Conservation (phyloP, 306 rosid genomes). For the Corylus avellana region DNA sequence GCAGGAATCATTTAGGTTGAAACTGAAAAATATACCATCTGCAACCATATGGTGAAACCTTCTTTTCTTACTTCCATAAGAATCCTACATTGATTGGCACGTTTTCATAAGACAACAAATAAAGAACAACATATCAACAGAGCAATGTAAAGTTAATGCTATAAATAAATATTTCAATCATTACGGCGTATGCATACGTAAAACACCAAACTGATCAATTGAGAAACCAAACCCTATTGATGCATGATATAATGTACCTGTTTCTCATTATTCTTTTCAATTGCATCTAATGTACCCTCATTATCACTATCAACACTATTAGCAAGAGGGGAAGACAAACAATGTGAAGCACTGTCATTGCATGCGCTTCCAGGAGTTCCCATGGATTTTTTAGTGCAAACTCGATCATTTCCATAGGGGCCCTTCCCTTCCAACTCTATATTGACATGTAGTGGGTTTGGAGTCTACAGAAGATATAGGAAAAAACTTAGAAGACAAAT, state of each 20-base stretch:
- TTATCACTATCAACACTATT: slow-evolving; percentile 80
- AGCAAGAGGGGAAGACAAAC: background rate
- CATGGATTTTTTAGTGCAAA: too few relatives aligned
- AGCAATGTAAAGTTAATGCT: too few relatives aligned
- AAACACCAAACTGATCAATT: background rate
- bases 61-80: slow-evolving; percentile 61
- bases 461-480: slow-evolving; percentile 34
- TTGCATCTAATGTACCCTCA: slow-evolving; percentile 80
- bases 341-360: slow-evolving; percentile 70
- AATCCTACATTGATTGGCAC: slow-evolving; percentile 47
- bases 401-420: too few relatives aligned
- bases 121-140: too few relatives aligned
- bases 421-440: too few relatives aligned
- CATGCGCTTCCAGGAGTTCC: slow-evolving; percentile 41
- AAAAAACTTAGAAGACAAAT: slow-evolving; percentile 15
- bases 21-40: slow-evolving; percentile 53
- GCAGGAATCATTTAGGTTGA: slow-evolving; percentile 11
- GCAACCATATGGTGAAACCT: slow-evolving; percentile 89
- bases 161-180: too few relatives aligned
- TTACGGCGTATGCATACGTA: too few relatives aligned
- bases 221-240: background rate
- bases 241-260: slow-evolving; percentile 47
- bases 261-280: slow-evolving; percentile 73
- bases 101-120: too few relatives aligned
- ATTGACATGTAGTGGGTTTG: too few relatives aligned